Percentiles rank a stretch among this genome's conserved stretches.
These are phyloP conservation scores for Excoecaria agallocha DNA, from an alignment of 345 rosid genomes.

Conservation along the genomic window DNA sequence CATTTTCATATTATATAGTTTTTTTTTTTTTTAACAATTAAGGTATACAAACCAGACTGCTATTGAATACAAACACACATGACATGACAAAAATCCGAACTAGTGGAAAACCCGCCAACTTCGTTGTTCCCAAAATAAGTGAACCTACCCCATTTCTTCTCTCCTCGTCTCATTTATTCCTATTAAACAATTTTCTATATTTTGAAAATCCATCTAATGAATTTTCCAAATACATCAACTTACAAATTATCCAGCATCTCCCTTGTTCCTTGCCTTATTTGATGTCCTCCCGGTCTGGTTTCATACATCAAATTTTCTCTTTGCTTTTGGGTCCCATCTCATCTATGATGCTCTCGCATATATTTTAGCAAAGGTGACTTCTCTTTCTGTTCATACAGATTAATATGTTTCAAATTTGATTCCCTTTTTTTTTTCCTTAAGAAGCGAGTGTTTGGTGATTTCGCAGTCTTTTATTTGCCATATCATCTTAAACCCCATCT, in stretches of 20 bases:
- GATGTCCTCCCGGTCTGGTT: not conserved
- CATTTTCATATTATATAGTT: too few relatives aligned
- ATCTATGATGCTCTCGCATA: too few relatives aligned
- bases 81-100: too few relatives aligned
- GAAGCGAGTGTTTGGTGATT: not conserved
- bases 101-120: conserved; percentile 27
- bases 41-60: too few relatives aligned
- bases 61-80: too few relatives aligned
- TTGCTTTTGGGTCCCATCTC: not conserved
- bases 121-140: conserved; percentile 26
- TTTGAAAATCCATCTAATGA: not conserved
- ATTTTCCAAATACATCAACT: conserved; percentile 16
- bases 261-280: not conserved
- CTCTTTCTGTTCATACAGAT: not conserved
- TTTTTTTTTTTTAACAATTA: not conserved
- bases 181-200: not conserved
- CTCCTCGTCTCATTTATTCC: conserved; percentile 15
- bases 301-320: not conserved
- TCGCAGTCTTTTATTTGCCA: conserved; percentile 3
- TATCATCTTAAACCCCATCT: not conserved
- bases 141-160: too few relatives aligned
- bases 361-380: conserved; percentile 1
- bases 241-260: not conserved
- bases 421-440: not conserved
- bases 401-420: not conserved